Evolutionary conservation across 2,329 filamentous ascomycete genomes (phyloP), one percentile per base, ranked within the genome.

Genomic region (Claviceps africana): DNA sequence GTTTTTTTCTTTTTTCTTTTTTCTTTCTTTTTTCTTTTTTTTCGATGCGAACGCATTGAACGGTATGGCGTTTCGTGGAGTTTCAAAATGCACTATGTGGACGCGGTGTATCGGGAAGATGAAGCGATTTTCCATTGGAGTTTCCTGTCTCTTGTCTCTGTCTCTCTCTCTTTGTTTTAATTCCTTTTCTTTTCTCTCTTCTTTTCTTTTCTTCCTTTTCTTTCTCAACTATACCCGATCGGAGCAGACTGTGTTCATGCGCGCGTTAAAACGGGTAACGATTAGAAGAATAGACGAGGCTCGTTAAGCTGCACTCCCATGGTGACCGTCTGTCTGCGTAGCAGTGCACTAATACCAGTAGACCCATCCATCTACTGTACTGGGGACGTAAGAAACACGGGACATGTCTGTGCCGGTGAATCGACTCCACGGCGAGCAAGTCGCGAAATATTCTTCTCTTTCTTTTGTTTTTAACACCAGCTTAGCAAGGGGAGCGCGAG

Each of bases 271-370:
- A 48, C 47, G 33, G 51, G 51, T 42, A 17, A 50, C 47, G 42
- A 50, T 46, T 37, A 50, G 42, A 48, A 50, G 39, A 53, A 53
- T 53, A 46, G 51, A 53, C 28, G 30, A 50, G 5, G 48, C 48
- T 25, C 39, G 9, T 8, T 44, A 39, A 44, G 48, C 48, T 37
- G 39, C 21, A 1, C 11, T 44, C 10, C 7, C 35, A 13, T 44
- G 7, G 15, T 22, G 40, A n/a, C 11, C 13, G 11, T 7, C 10
- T 42, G 10, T 7, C 5, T 10, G 21, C 21, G 17, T 39, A n/a
- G 37, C 17, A 40, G 37, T 40, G 37, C 37, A 40, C 17, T 15
- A 19, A 17, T n/a, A 39, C 13, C 7, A 39, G 2, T 9, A 39
- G n/a, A 39, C 17, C n/a, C n/a, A n/a, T n/a, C n/a, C 7, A 17